Conservation (phyloP, 1,284 basidiomycete genomes). For the Laetiporus sulphureus region DNA sequence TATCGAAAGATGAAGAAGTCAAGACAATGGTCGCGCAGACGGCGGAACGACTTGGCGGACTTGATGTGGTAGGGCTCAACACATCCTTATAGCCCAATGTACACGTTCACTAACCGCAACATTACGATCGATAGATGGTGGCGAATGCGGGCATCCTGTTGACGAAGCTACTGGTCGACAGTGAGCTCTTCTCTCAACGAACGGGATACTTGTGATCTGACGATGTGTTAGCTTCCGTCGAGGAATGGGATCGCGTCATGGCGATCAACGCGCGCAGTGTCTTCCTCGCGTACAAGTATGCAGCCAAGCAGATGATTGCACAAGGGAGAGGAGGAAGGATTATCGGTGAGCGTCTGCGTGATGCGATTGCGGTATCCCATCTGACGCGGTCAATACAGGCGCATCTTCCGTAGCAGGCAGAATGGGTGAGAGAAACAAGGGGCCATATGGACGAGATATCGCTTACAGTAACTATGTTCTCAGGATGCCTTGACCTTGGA, state of each 20-base stretch:
- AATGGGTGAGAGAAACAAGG: constrained; percentile 12
- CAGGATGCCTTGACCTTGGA: constrained; percentile 1
- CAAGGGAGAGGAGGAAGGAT: constrained; percentile 31
- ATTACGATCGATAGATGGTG: constrained; percentile 22
- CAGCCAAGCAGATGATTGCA: constrained; percentile 26
- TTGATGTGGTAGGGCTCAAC: constrained; percentile 10
- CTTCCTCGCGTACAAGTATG: constrained; percentile 30
- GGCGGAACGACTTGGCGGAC: constrained; percentile 10
- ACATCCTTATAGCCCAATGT: neutral
- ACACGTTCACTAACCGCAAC: neutral
- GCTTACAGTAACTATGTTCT: neutral
- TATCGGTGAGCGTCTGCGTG: constrained; percentile 15
- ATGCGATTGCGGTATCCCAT: neutral
- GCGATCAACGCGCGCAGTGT: constrained; percentile 27
- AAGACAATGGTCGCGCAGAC: constrained; percentile 24
- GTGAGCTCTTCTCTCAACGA: constrained; percentile 11
- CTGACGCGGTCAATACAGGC: constrained; percentile 2
- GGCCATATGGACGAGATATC: neutral
- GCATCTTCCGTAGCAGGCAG: constrained; percentile 22
- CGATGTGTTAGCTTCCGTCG: constrained; percentile 13
- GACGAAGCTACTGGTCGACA: constrained; percentile 17
- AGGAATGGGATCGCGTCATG: constrained; percentile 22
- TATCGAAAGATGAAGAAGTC: constrained; percentile 30
- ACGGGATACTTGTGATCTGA: neutral
- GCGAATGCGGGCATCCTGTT: constrained; percentile 26